Conservation (phyloP, 352 stramenopile species). For the Phytophthora idaei region DNA sequence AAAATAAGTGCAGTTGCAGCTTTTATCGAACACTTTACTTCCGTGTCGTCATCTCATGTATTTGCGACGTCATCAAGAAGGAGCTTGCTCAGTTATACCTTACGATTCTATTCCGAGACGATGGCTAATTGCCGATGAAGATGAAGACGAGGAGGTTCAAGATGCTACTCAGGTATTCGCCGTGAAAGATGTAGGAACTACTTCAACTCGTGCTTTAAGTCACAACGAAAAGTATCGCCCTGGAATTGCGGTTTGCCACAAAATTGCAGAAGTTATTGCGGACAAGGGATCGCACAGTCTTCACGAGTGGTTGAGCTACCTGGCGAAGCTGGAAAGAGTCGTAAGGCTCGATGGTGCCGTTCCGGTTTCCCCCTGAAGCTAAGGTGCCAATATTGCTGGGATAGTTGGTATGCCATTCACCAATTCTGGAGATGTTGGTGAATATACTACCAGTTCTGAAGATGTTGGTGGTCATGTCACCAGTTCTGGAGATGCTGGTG, state of each 20-base stretch:
- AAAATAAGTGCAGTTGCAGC: slow-evolving; percentile 4
- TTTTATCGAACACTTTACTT: slow-evolving; percentile 1
- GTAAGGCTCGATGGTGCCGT: background rate
- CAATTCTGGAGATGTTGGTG: too few relatives aligned
- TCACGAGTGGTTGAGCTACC: slow-evolving; percentile 2
- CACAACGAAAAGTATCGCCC: slow-evolving; percentile 18
- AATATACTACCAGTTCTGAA: too few relatives aligned
- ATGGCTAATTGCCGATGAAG: slow-evolving; percentile 1
- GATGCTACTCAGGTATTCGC: background rate
- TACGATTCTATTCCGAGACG: background rate
- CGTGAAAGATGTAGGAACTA: background rate
- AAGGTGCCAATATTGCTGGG: too few relatives aligned
- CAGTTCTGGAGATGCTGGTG: too few relatives aligned
- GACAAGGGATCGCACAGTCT: slow-evolving; percentile 8
- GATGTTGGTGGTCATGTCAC: too few relatives aligned
- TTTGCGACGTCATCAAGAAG: background rate
- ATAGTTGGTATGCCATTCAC: background rate
- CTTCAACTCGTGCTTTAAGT: background rate
- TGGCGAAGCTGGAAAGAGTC: background rate
- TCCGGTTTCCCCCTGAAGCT: too few relatives aligned
- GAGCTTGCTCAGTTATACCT: background rate
- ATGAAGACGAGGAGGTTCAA: background rate
- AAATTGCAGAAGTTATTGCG: slow-evolving; percentile 9
- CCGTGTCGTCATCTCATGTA: slow-evolving; percentile 14
- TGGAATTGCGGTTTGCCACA: slow-evolving; percentile 9